Base-by-base conservation (phyloP, 768 basidiomycete species). In the Hericium rajendrae region DNA sequence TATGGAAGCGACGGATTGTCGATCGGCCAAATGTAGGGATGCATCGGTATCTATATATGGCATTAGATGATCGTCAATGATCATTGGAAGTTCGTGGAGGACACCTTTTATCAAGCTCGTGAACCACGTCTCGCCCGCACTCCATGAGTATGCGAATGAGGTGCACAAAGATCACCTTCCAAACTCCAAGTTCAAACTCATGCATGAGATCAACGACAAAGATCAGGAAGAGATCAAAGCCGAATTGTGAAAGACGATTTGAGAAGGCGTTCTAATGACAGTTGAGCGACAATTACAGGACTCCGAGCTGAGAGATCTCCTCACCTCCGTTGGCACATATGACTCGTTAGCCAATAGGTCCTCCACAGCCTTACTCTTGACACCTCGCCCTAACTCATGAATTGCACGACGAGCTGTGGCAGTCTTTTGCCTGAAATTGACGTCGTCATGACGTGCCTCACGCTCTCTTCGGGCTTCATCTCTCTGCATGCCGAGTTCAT, bases 261-360 rank as follows among this genome's bases (percentile, higher is more conserved):
- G 68, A 73, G 40, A 74, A 74, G 0, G 72, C 66, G 56, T 68
- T 73, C 71, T 73, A 20, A 26, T 32, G 3, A 11, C n/a, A n/a
- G n/a, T n/a, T n/a, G n/a, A n/a, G n/a, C n/a, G n/a, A n/a, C n/a
- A n/a, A n/a, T n/a, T n/a, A n/a, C n/a, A n/a, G n/a, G n/a, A n/a
- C n/a, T 46, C 16, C 28, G 39, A 9, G 46, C 10, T 6, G 15
- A 57, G 28, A 26, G 6, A 40, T 38, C 10, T 26, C 52, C 63
- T 56, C 4, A 69, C 59, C 13, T 49, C 22, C 3, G 2, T 64
- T 32, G 11, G 56, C 20, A 10, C 60, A 48, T 8, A 66, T 48
- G 12, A 16, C 15, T n/a, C 22, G 46, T 26, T 64, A 59, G 4
- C 51, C 48, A 20, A n/a, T 5, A 20, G 11, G 4, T 12, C 20